Conservation (phyloP, 352 stramenopile species). For the Phytophthora capsici region DNA sequence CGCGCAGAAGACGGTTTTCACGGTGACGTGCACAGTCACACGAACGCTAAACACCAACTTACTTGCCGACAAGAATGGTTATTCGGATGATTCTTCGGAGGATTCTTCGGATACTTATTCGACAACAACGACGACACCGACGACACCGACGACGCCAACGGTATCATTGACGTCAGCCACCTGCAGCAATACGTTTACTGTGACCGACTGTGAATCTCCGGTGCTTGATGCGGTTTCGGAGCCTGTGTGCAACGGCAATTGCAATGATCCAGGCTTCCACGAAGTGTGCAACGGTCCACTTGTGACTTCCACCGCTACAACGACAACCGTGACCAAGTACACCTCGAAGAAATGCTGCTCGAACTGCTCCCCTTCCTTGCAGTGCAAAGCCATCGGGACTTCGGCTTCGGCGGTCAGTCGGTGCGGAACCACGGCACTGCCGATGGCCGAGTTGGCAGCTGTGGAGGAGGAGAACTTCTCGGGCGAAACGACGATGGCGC, state of each 20-base stretch:
- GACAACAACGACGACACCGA: not conserved
- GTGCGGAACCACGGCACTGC: conserved; percentile 37
- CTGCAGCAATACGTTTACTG: conserved; percentile 43
- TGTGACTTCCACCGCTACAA: conserved; percentile 29
- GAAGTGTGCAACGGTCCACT: conserved; percentile 53
- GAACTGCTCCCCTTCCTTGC: not conserved
- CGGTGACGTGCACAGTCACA: conserved; percentile 50
- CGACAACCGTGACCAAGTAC: conserved; percentile 16
- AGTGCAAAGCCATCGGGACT: not conserved
- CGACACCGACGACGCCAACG: too few relatives aligned
- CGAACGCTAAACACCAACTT: conserved; percentile 1
- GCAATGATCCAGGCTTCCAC: conserved; percentile 26
- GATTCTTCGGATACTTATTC: too few relatives aligned
- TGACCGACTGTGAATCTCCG: conserved; percentile 61
- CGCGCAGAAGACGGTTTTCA: conserved; percentile 34
- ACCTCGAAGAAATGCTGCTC: conserved; percentile 46
- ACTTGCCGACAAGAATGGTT: too few relatives aligned
- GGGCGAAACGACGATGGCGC: not conserved
- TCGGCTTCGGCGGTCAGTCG: conserved; percentile 26
- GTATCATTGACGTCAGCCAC: conserved; percentile 22
- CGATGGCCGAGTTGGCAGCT: conserved; percentile 23
- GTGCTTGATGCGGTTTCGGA: conserved; percentile 12
- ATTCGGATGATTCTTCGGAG: too few relatives aligned
- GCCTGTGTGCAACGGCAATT: too few relatives aligned
- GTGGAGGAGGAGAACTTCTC: conserved; percentile 21